Conservation (phyloP, 2,329 filamentous ascomycete species). For the Botrytis porri region DNA sequence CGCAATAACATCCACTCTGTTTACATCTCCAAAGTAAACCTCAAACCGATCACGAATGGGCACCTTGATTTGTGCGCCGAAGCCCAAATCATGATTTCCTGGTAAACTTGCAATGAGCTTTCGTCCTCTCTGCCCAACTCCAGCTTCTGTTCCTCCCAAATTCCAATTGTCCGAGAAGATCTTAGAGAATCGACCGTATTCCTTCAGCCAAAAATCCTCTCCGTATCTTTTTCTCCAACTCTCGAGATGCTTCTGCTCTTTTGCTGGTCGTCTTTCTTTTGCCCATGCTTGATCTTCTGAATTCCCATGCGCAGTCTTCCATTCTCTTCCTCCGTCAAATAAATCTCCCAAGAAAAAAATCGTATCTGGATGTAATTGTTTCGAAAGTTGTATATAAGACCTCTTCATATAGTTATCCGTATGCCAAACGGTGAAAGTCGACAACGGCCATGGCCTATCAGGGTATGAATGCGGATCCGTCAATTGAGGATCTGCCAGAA, state of each 20-base stretch:
- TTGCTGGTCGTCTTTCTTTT: slow-evolving; percentile 47
- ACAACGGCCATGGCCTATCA: slow-evolving; percentile 68
- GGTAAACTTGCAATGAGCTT: slow-evolving; percentile 83
- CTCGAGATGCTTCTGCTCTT: slow-evolving; percentile 56
- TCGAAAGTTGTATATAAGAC: slow-evolving; percentile 75
- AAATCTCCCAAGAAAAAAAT: slow-evolving; percentile 90
- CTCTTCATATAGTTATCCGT: slow-evolving; percentile 89
- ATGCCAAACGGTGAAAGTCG: slow-evolving; percentile 62
- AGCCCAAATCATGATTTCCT: slow-evolving; percentile 93
- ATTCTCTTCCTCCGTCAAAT: slow-evolving; percentile 94
- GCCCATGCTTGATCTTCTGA: slow-evolving; percentile 61
- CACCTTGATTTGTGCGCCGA: slow-evolving; percentile 78
- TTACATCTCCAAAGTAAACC: slow-evolving; percentile 86
- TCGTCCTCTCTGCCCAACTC: slow-evolving; percentile 61
- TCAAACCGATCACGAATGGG: slow-evolving; percentile 80
- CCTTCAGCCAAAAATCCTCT: slow-evolving; percentile 77
- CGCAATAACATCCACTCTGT: slow-evolving; percentile 83
- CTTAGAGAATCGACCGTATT: slow-evolving; percentile 80
- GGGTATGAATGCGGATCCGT: slow-evolving; percentile 75
- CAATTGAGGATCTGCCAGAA: slow-evolving; percentile 70
- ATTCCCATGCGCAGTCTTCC: slow-evolving; percentile 67
- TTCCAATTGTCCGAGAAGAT: slow-evolving; percentile 77
- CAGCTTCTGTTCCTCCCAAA: slow-evolving; percentile 52
- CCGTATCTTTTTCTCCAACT: slow-evolving; percentile 73
- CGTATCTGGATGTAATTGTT: slow-evolving; percentile 75